Evolutionary conservation across 2,329 filamentous ascomycete species (phyloP), one percentile per base, ranked within the genome.

Genomic region (Colletotrichum sp.): DNA sequence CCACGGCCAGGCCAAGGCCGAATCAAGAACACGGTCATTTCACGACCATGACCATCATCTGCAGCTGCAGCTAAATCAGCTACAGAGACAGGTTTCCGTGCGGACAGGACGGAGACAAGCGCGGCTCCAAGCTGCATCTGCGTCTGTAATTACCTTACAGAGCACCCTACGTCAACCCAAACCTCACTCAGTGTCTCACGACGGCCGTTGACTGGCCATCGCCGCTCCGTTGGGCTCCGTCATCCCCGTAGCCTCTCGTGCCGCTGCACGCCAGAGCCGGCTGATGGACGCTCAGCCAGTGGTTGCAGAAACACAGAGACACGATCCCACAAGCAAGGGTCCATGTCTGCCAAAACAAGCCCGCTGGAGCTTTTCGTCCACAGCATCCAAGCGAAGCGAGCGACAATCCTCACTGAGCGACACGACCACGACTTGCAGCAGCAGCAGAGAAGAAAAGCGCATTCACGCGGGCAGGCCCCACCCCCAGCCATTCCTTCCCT

Each of bases 181-280:
- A 65, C 70, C 64, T 68, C 59, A 73, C 28, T 34, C 30, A 65
- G 32, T 68, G 73, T 73, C 70, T 76, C 64, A 73, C 64, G 34
- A 59, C 64, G 57, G 24, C 73, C 57, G 73, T 76, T 76, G 73
- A 76, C 70, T 76, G 73, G 73, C 34, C 44, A 60, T 64, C 32
- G 44, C 70, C 36, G 59, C 70, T 73, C 70, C 62, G 70, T 68
- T 18, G 21, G 57, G 68, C 62, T 60, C 68, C 24, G 68, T 59
- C 21, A 49, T 34, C 72, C 65, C 55, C 44, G 30, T 69, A 49
- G 39, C 9, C 24, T 30, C 26, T 24, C 55, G 24, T 70, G 24
- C 72, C 72, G 72, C 72, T 63, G 70, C 72, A 44, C 34, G 44
- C 68, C 70, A 64, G 64, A 59, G 34, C 64, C 26, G 70, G 34